A percentile compares a stretch with the other conserved stretches of the same genome.
These are phyloP conservation scores for Penicillium macrosclerotiorum DNA, from an alignment of 495 filamentous ascomycete genomes.

Conservation along the genomic window DNA sequence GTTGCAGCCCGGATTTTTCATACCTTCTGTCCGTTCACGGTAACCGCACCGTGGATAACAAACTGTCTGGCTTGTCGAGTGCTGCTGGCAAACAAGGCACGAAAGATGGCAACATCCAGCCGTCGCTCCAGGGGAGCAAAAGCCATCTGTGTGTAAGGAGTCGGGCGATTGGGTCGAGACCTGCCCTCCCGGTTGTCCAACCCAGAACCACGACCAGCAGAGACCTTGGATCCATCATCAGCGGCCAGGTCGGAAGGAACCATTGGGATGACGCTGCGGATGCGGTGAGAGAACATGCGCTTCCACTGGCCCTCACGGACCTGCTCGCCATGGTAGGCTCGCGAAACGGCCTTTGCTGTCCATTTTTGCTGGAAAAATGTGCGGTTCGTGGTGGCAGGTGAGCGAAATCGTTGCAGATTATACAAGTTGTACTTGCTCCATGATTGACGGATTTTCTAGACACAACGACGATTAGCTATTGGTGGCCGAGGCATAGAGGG, in stretches of 20 bases:
- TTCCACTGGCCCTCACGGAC: conserved; percentile 87
- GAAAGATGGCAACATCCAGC: conserved; percentile 86
- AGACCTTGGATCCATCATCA: conserved; percentile 75
- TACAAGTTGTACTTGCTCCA: conserved; percentile 98
- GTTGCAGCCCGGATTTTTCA: conserved; percentile 1
- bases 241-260: conserved; percentile 69
- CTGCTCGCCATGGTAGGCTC: conserved; percentile 92
- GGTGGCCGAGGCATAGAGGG: not conserved
- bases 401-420: conserved; percentile 63
- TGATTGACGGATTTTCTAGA: conserved; percentile 87
- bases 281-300: conserved; percentile 79
- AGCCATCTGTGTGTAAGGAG: conserved; percentile 89
- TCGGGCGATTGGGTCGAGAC: conserved; percentile 31
- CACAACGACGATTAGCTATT: conserved; percentile 11
- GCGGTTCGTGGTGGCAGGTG: conserved; percentile 31
- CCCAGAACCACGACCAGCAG: conserved; percentile 80
- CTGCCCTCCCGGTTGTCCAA: conserved; percentile 27
- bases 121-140: conserved; percentile 88
- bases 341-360: conserved; percentile 74
- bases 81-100: conserved; percentile 91
- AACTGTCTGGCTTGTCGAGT: conserved; percentile 93
- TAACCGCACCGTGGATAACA: conserved; percentile 87
- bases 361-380: conserved; percentile 99
- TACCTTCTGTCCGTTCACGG: conserved; percentile 95
- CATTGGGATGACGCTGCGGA: conserved; percentile 84